Base-by-base conservation (phyloP, 768 basidiomycete species). In the Tubosaeta sp. region DNA sequence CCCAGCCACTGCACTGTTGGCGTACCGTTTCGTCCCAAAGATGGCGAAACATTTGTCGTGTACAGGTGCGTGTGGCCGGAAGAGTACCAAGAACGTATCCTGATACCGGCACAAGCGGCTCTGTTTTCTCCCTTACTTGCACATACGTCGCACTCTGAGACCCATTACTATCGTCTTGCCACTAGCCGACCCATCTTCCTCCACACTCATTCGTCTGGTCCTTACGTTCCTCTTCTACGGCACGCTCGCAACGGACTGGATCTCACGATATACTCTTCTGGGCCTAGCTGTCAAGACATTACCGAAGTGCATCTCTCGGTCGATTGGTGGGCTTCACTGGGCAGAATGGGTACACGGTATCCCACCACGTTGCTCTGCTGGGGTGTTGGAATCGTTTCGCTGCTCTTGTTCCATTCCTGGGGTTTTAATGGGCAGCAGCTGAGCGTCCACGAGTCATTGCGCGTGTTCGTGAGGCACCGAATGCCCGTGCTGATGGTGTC, bases 301-400 rank as follows among this genome's bases (percentile, higher is more conserved):
- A 54, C 64, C 31, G 14, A 55, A 5, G 56, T 94, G 4, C 58
- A 64, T 2, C 62, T 95, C n/a, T 68, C 69, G 13, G 62, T 95
- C 7, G 89, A 94, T 62, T 83, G 84, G 82, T 72, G 74, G 66
- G 74, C 79, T 10, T 90, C 86, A 2, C 51, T 90, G 6, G 90
- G 89, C 2, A 76, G 87, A 32, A 77, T 82, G 65, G 82, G 83
- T 1, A 71, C 83, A 16, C 76, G 95, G 21, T 97, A 91, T 69
- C 78, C 86, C 42, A 84, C 81, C 29, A 83, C 84, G 2, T 59
- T 89, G 0, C 72, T 84, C 3, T 78, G 79, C 24, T 96, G 94
- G 87, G 75, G 83, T 3, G 71, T 86, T 2, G 91, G 87, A 4
- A 68, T 90, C n/a, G 79, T 83, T 1, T 73, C 78, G 4, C 57